phyloP scores from a whole-genome alignment of 371 early-diverging fungal genomes.

The Circinella umbellata region DNA sequence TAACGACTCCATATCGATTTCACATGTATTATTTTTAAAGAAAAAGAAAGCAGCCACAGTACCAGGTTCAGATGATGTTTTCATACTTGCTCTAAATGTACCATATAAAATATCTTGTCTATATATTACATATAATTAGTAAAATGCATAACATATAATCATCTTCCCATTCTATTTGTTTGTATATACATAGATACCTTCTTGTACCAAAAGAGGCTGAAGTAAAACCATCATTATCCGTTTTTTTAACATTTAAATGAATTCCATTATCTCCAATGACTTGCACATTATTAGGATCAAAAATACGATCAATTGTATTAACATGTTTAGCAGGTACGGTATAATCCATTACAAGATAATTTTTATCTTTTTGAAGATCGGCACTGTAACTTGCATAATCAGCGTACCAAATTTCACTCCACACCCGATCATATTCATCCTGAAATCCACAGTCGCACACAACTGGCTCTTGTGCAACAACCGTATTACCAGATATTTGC shows the following conservation, averaged over 20 bases:
- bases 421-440: constrained; percentile 38
- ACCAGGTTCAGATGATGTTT: constrained; percentile 34
- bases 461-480: constrained; percentile 15
- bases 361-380: constrained; percentile 28
- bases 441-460: constrained; percentile 41
- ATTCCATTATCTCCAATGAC: constrained; percentile 22
- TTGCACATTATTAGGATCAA: constrained; percentile 36
- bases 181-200: constrained; percentile 15
- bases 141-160: no score
- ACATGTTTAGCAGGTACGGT: constrained; percentile 36
- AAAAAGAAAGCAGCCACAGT: constrained; percentile 50
- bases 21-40: constrained; percentile 37
- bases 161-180: no score
- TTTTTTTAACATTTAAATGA: constrained; percentile 26
- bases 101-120: constrained; percentile 50
- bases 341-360: constrained; percentile 45
- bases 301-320: constrained; percentile 36
- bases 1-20: constrained; percentile 52
- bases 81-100: constrained; percentile 43
- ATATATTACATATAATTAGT: not conserved
- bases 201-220: constrained; percentile 47
- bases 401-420: constrained; percentile 46
- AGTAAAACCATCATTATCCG: constrained; percentile 3
- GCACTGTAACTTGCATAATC: constrained; percentile 33
- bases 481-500: not conserved